Conservation (phyloP, 768 basidiomycete species). For the Termitomyces sp. region DNA sequence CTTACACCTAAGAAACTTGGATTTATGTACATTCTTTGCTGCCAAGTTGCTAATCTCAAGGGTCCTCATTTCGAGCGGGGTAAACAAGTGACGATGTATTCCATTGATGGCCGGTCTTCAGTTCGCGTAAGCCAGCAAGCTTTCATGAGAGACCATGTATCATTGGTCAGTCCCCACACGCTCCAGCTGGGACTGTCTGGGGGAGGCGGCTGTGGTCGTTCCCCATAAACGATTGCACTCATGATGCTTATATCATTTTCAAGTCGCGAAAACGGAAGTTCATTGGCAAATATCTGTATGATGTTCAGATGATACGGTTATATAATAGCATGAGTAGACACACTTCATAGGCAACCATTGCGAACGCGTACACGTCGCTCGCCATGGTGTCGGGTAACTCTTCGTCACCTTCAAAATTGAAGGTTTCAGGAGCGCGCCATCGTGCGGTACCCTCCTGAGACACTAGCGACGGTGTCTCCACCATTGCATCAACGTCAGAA, state of each 20-base stretch:
- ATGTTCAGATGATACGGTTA: neutral
- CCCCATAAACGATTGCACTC: neutral
- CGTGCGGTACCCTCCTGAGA: neutral
- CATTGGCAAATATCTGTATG: neutral
- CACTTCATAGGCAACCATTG: constrained; percentile 1
- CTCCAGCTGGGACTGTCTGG: neutral
- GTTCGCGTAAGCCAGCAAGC: neutral
- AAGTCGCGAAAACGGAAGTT: neutral
- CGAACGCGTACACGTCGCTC: neutral
- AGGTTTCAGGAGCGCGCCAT: constrained; percentile 1
- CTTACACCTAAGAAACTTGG: no score
- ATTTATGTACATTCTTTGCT: no score
- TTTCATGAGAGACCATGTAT: neutral
- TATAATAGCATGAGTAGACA: neutral
- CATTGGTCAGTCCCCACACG: neutral
- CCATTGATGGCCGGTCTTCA: neutral
- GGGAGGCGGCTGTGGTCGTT: neutral
- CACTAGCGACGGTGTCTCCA: neutral
- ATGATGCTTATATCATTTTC: neutral
- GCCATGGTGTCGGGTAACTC: neutral
- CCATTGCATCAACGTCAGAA: neutral
- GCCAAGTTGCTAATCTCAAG: no score
- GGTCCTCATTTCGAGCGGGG: no score
- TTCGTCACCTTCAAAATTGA: neutral
- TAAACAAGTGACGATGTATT: neutral